Evolutionary conservation across 371 early-diverging fungal genomes (phyloP).

Genomic region (Syncephalastrum sp.): DNA sequence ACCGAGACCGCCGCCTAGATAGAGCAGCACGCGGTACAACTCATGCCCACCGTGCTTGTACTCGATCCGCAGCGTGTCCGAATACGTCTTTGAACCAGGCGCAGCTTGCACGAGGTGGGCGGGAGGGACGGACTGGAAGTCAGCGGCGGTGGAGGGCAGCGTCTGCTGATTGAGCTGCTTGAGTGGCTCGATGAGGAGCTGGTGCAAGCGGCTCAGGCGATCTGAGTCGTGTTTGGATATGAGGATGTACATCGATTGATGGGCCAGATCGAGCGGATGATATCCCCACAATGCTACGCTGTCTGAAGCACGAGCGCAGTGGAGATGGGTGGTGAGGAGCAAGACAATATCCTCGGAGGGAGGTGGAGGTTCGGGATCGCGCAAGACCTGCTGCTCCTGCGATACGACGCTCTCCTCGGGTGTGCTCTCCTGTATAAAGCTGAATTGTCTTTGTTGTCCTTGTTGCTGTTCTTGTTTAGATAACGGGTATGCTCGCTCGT

Average conservation of each 20-base stretch:
- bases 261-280: slow-evolving; percentile 50
- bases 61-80: slow-evolving; percentile 42
- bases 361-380: slow-evolving; percentile 9
- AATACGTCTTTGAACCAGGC: slow-evolving; percentile 30
- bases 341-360: slow-evolving; percentile 1
- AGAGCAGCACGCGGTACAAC: slow-evolving; percentile 38
- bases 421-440: too few relatives aligned
- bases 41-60: slow-evolving; percentile 39
- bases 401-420: too few relatives aligned
- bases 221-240: slow-evolving; percentile 35
- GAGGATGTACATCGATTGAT: slow-evolving; percentile 47
- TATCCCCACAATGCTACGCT: slow-evolving; percentile 49
- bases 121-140: slow-evolving; percentile 37
- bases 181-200: slow-evolving; percentile 27
- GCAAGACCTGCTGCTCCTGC: slow-evolving; percentile 8
- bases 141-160: slow-evolving; percentile 19
- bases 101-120: slow-evolving; percentile 24
- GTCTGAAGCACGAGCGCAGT: slow-evolving; percentile 56
- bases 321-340: slow-evolving; percentile 46
- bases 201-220: slow-evolving; percentile 38
- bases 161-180: slow-evolving; percentile 16
- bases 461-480: background rate
- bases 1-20: slow-evolving; percentile 52
- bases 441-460: too few relatives aligned
- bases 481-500: slow-evolving; percentile 10